Conservation (phyloP, 208 protist genomes). For the Trypanosoma theileri region DNA sequence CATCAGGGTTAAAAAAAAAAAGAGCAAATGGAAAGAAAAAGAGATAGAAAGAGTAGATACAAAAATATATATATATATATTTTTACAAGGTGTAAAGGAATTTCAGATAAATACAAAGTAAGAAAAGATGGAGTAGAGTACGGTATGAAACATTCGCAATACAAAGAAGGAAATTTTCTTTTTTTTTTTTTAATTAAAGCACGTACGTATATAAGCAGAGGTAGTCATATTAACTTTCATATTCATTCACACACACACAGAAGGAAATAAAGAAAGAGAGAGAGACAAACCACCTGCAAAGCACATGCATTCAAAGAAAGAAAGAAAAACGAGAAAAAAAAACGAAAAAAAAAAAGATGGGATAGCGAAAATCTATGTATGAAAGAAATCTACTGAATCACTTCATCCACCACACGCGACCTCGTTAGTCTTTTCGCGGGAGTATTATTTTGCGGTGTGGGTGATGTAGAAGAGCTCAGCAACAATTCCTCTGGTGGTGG, state of each 20-base stretch:
- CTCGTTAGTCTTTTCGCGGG: not conserved
- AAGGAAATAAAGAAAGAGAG: conserved; percentile 18
- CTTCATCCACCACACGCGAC: conserved; percentile 34
- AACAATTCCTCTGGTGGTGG: conserved; percentile 18
- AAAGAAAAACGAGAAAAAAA: conserved; percentile 21
- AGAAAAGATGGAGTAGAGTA: too few species aligned
- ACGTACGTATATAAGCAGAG: conserved; percentile 6
- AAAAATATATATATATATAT: too few species aligned
- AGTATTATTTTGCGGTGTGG: not conserved
- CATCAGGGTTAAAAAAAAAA: not conserved
- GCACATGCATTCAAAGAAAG: too few species aligned
- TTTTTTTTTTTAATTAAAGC: not conserved
- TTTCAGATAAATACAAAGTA: too few species aligned
- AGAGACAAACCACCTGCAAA: too few species aligned
- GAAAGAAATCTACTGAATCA: conserved; percentile 8
- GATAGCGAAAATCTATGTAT: conserved; percentile 1
- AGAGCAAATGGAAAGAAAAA: conserved; percentile 12
- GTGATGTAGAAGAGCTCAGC: not conserved
- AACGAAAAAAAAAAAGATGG: conserved; percentile 11
- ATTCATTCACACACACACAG: conserved; percentile 4
- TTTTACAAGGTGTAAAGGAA: too few species aligned
- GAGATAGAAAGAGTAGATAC: conserved; percentile 3
- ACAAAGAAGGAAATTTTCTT: not conserved
- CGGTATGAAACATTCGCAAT: not conserved
- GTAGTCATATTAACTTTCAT: not conserved